Conservation (phyloP, 106 monocot species). For the Dendrobium catenatum region DNA sequence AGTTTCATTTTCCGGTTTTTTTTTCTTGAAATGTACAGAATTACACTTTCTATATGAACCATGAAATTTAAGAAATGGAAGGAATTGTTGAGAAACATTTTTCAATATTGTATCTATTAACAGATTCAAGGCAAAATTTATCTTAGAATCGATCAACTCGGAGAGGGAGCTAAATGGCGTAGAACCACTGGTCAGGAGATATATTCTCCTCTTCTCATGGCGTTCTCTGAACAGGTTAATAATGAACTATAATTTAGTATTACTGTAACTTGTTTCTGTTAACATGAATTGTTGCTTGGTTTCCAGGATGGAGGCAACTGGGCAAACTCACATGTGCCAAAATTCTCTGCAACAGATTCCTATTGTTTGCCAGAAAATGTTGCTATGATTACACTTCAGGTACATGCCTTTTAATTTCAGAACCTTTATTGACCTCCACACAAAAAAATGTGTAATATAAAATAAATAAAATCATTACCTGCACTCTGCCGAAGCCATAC, state of each 20-base stretch:
- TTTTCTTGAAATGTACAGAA: neutral
- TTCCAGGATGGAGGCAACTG: conserved; percentile 49
- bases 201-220: conserved; percentile 87
- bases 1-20: neutral
- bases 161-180: conserved; percentile 94
- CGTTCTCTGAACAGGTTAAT: conserved; percentile 76
- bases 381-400: conserved; percentile 91
- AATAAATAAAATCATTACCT: too few species aligned
- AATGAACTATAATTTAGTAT: neutral
- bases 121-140: conserved; percentile 88
- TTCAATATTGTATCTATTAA: neutral
- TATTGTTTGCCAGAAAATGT: conserved; percentile 93
- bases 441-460: too few species aligned
- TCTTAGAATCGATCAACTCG: conserved; percentile 69
- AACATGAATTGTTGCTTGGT: neutral
- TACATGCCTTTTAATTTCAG: conserved; percentile 9
- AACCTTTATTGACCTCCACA: too few species aligned
- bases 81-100: neutral
- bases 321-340: conserved; percentile 52
- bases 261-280: neutral
- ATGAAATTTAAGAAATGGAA: neutral
- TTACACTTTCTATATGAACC: neutral
- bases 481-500: too few species aligned
- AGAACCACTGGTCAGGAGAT: conserved; percentile 85
- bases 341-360: conserved; percentile 69